Base-by-base conservation (phyloP, 2,329 filamentous ascomycete genomes). In the Colletotrichum limetticola region DNA sequence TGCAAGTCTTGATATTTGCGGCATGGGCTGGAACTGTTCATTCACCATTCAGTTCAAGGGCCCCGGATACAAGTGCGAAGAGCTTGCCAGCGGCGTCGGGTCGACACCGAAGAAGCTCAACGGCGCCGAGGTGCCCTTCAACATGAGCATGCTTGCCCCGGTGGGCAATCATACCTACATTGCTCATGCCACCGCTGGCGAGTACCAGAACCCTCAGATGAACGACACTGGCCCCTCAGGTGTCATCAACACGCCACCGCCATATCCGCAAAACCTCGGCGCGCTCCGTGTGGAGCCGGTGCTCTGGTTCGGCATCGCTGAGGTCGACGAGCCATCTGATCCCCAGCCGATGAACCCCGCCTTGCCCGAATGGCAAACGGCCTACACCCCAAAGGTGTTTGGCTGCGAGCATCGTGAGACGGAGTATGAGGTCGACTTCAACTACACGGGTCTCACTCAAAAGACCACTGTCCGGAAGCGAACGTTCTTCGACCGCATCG, bases 41-140 rank as follows among this genome's bases (percentile, higher is more conserved):
- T 83, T 80, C 69, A 77, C 69, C 1, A 73, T 82, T 64, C 75
- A 77, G 24, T 83, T 84, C 61, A 77, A 75, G 9, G 82, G 75
- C 2, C 82, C 82, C 0, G 82, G 81, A 3, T 83, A 83, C 73
- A 81, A 81, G 74, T 84, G 82, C 70, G 71, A 76, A 0, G 76
- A 81, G 42, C 60, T 79, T 5, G 78, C 80, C 3, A 78, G 71
- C 42, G 79, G 79, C 11, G 76, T 79, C 5, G 77, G 76, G 1
- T 76, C 79, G 2, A 62, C 65, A n/a, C 62, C 78, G 28, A 66
- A 72, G 30, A 53, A 75, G 12, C 74, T 81, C 16, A 77, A 76
- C 19, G 70, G 74, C 42, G 76, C 77, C 19, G 72, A 68, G 4
- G 68, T 77, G 3, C 80, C 81, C 0, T 79, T 82, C 62, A 69